Conservation (phyloP, 2,329 filamentous ascomycete genomes). For the Capronia epimyces region DNA sequence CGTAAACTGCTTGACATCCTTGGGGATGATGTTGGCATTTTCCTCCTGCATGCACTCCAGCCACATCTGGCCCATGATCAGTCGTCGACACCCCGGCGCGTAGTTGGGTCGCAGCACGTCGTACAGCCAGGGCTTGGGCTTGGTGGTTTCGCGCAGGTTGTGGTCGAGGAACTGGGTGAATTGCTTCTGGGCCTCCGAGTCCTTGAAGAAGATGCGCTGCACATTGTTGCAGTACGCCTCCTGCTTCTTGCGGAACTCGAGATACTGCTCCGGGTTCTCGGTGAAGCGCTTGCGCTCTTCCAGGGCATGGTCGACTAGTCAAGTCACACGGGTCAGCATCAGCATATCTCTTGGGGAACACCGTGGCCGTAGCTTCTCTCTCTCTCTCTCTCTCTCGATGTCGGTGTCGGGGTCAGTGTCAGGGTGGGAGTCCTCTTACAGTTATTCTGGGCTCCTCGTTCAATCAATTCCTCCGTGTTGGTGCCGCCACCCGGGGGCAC, state of each 20-base stretch:
- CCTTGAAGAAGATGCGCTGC: neutral
- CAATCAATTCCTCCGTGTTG: neutral
- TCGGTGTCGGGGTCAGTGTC: neutral
- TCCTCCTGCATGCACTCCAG: conserved; percentile 57
- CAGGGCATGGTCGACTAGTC: neutral
- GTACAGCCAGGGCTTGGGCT: conserved; percentile 28
- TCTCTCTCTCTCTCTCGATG: too few species aligned
- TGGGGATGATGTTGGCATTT: conserved; percentile 56
- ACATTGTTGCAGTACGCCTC: neutral
- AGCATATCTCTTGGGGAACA: too few species aligned
- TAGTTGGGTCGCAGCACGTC: conserved; percentile 17
- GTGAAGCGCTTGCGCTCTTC: neutral
- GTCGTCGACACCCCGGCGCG: conserved; percentile 10
- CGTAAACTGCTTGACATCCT: conserved; percentile 54
- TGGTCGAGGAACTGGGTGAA: neutral
- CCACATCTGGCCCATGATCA: conserved; percentile 62
- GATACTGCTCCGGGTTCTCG: neutral
- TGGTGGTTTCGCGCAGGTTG: too few species aligned
- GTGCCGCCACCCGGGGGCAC: conserved; percentile 22
- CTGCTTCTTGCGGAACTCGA: neutral
- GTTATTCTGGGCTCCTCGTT: neutral
- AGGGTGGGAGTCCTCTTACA: conserved; percentile 1
- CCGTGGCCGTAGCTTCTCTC: too few species aligned
- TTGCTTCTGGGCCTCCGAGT: conserved; percentile 2
- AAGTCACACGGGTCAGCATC: too few species aligned